These are phyloP conservation scores for Geotrichum europaeum DNA, from an alignment of 1,139 yeast species.

Conservation along the genomic window DNA sequence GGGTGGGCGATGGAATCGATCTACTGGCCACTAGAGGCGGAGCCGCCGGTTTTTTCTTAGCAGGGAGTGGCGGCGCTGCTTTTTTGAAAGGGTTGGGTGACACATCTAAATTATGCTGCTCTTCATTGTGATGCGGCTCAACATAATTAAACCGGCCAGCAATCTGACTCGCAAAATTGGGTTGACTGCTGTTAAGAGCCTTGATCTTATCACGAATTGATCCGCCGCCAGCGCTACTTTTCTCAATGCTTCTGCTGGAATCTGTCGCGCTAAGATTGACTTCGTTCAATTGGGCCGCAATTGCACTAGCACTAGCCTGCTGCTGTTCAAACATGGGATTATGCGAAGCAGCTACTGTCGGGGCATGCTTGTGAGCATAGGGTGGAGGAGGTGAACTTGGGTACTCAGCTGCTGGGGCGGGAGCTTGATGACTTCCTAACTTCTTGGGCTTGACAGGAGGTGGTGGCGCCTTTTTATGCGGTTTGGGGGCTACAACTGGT, in stretches of 20 bases:
- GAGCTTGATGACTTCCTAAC: neutral
- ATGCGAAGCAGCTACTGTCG: neutral
- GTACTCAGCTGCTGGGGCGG: conserved; percentile 4
- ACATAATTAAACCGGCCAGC: conserved; percentile 15
- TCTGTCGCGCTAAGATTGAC: neutral
- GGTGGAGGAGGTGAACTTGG: neutral
- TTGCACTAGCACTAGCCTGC: neutral
- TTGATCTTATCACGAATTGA: conserved; percentile 13
- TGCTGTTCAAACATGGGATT: neutral
- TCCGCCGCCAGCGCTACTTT: neutral
- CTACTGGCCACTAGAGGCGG: neutral
- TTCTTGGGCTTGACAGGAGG: conserved; percentile 13
- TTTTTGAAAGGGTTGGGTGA: conserved; percentile 22
- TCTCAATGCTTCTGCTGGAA: neutral
- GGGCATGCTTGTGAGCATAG: neutral
- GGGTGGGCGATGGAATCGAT: conserved; percentile 9
- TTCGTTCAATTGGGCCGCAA: neutral
- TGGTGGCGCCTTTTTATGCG: conserved; percentile 14
- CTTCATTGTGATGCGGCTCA: conserved; percentile 23
- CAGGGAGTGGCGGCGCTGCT: conserved; percentile 31
- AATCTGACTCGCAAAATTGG: conserved; percentile 16
- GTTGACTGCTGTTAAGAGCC: conserved; percentile 10
- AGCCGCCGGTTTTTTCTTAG: conserved; percentile 27
- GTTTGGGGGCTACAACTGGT: neutral
- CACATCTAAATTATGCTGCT: neutral